phyloP scores from a whole-genome alignment of 306 rosid species.

The Senna tora region DNA sequence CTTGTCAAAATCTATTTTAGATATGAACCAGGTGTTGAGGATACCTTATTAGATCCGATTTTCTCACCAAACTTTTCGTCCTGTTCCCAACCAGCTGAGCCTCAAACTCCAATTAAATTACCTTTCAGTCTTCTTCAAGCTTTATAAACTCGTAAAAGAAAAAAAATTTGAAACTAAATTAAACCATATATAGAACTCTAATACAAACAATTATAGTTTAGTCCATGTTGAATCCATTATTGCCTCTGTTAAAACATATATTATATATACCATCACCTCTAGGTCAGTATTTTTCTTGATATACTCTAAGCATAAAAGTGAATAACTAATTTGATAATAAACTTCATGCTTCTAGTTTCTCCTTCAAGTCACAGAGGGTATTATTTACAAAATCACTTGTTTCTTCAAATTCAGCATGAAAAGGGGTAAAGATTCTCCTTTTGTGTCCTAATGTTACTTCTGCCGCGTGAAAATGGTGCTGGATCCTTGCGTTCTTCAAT shows the following conservation, averaged over 20 bases:
- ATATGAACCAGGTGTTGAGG: no score
- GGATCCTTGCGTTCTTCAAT: not conserved
- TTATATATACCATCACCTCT: not conserved
- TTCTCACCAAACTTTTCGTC: no score
- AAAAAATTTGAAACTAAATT: not conserved
- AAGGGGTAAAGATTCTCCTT: not conserved
- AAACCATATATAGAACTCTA: not conserved
- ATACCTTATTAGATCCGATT: no score
- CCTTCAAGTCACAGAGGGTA: conserved; percentile 39
- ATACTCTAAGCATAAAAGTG: not conserved
- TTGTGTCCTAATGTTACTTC: conserved; percentile 18
- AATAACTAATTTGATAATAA: no score
- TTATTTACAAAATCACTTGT: conserved; percentile 42
- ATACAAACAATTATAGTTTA: not conserved
- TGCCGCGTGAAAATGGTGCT: conserved; percentile 4
- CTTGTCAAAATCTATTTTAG: no score
- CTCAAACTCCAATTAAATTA: not conserved
- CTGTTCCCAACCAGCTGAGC: no score
- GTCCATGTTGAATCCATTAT: not conserved
- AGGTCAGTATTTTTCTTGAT: not conserved
- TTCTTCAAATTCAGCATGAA: conserved; percentile 43
- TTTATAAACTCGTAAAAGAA: not conserved
- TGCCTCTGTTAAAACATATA: not conserved
- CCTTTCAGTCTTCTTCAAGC: not conserved
- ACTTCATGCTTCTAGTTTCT: conserved; percentile 35